A percentile compares a stretch with the other conserved stretches of the same genome.
Conservation (phyloP, 257 asterid genomes). For the Ligustrum vulgare region DNA sequence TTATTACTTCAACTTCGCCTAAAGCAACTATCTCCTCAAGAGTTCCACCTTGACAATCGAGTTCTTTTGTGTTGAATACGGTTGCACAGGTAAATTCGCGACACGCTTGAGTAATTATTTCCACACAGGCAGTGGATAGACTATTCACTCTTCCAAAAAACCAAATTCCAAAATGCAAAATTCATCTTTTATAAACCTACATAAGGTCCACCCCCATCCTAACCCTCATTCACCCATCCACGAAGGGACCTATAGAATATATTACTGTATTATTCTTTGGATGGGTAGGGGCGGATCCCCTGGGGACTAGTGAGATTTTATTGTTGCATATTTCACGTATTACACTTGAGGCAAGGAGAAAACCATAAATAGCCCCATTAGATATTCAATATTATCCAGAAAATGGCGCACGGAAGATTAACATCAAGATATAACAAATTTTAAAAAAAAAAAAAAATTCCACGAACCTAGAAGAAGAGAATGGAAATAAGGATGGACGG, state of each 20-base stretch:
- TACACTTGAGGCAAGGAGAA: background rate
- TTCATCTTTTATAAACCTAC: constrained; percentile 3
- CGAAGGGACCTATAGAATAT: background rate
- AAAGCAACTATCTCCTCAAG: background rate
- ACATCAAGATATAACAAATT: background rate
- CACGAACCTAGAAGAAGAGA: background rate
- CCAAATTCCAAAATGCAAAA: background rate
- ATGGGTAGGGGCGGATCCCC: background rate
- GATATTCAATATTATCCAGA: background rate
- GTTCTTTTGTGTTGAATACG: background rate
- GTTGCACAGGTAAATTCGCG: constrained; percentile 4
- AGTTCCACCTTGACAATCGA: background rate
- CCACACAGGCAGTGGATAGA: constrained; percentile 13
- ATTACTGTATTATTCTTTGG: background rate
- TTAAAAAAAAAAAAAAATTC: background rate
- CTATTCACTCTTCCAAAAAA: background rate
- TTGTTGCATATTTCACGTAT: background rate
- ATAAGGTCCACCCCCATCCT: background rate
- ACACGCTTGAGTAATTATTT: background rate
- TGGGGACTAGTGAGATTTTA: background rate
- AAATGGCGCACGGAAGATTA: background rate
- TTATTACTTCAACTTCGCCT: background rate
- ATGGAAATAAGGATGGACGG: background rate
- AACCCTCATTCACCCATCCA: constrained; percentile 7
- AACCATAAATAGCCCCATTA: background rate